Evolutionary conservation across 2,329 filamentous ascomycete species (phyloP).

Genomic region (Nannizzia gypsea): DNA sequence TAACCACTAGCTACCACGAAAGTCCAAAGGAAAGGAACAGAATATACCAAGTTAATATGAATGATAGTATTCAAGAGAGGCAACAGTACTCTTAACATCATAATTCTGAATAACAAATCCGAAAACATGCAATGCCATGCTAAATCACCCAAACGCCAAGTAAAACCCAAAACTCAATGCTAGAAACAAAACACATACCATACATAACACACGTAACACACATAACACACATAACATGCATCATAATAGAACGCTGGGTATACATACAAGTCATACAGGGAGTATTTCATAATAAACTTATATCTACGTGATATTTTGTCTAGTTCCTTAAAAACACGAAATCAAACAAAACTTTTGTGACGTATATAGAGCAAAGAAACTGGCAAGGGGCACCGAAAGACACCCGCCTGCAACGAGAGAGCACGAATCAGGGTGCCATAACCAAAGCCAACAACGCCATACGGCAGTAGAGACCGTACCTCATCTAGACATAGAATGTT

Average conservation of each 20-base stretch:
- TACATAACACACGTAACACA: neutral
- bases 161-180: neutral
- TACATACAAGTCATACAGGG: constrained; percentile 2
- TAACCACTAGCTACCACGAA: too few relatives aligned
- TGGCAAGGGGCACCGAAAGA: neutral
- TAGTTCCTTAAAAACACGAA: constrained; percentile 3
- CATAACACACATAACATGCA: neutral
- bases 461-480: constrained; percentile 91
- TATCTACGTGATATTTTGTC: constrained; percentile 2
- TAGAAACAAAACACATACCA: neutral
- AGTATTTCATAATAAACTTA: neutral
- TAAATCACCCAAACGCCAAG: too few relatives aligned
- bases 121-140: too few relatives aligned
- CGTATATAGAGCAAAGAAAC: neutral
- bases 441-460: constrained; percentile 95
- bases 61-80: too few relatives aligned
- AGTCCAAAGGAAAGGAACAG: too few relatives aligned
- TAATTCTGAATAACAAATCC: neutral
- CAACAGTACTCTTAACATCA: too few relatives aligned
- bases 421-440: constrained; percentile 47
- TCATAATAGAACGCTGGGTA: neutral
- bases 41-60: too few relatives aligned
- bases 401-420: neutral
- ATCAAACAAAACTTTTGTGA: constrained; percentile 2
- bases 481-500: constrained; percentile 53